A percentile compares a stretch with the other conserved stretches of the same genome.
Evolutionary conservation across 306 rosid species (phyloP).

Genomic region (Arachis stenosperma): DNA sequence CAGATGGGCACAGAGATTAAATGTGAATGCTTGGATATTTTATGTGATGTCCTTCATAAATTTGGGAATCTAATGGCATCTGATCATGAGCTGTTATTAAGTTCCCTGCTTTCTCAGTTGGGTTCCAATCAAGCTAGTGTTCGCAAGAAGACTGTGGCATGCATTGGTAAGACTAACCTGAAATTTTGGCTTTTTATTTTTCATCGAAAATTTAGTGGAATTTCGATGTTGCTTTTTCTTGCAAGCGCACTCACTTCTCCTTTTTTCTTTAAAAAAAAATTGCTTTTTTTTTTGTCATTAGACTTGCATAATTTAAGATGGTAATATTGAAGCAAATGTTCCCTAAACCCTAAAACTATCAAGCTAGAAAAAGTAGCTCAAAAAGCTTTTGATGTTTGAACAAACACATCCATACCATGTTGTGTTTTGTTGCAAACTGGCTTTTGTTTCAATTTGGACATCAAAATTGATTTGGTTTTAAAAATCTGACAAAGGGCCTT

Average conservation of each 20-base stretch:
- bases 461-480: constrained; percentile 10
- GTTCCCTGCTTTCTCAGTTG: constrained; percentile 85
- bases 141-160: constrained; percentile 87
- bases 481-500: not conserved
- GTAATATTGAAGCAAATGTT: not conserved
- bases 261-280: not conserved
- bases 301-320: not conserved
- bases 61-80: constrained; percentile 84
- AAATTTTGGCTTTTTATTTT: constrained; percentile 8
- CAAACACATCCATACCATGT: not conserved
- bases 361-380: not conserved
- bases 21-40: constrained; percentile 89
- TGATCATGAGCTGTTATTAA: constrained; percentile 72
- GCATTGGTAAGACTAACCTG: constrained; percentile 66
- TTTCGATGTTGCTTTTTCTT: constrained; percentile 11
- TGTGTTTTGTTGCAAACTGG: constrained; percentile 3
- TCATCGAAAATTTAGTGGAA: no score
- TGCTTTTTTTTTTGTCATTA: not conserved
- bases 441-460: constrained; percentile 9
- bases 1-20: constrained; percentile 87
- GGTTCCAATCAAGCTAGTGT: constrained; percentile 88
- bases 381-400: no score
- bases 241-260: not conserved
- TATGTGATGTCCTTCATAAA: constrained; percentile 88
- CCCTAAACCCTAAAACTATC: no score